These are phyloP conservation scores for Lichtheimia corymbifera DNA, from an alignment of 371 early-diverging fungal species.

Conservation along the genomic window DNA sequence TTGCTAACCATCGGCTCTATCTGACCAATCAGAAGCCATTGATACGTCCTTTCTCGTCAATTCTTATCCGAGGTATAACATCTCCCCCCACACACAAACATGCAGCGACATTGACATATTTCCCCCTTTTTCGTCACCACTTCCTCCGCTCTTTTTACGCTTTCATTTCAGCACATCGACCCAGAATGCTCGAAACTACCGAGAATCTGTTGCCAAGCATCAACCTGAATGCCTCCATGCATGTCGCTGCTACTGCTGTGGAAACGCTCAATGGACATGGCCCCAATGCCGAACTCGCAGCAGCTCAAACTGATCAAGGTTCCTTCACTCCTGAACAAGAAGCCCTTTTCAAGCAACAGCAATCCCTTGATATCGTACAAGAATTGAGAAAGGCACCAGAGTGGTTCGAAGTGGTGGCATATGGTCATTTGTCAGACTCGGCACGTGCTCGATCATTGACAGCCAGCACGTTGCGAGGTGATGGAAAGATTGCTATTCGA, in stretches of 20 bases:
- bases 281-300: slow-evolving; percentile 6
- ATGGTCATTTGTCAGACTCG: slow-evolving; percentile 36
- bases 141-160: not conserved
- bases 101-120: too few species aligned
- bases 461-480: slow-evolving; percentile 55
- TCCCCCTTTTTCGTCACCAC: not conserved
- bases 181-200: slow-evolving; percentile 3
- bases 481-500: slow-evolving; percentile 42
- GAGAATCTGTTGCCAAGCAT: slow-evolving; percentile 8
- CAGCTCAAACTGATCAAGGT: not conserved
- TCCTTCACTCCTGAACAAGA: slow-evolving; percentile 9
- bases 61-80: too few species aligned
- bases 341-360: slow-evolving; percentile 26
- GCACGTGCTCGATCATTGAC: slow-evolving; percentile 49
- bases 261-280: slow-evolving; percentile 9
- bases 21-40: too few species aligned
- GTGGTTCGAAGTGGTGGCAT: slow-evolving; percentile 45
- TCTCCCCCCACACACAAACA: too few species aligned
- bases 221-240: not conserved
- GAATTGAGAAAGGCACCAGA: slow-evolving; percentile 29
- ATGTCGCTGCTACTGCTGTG: not conserved
- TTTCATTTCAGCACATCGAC: slow-evolving; percentile 4
- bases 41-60: too few species aligned
- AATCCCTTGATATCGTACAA: slow-evolving; percentile 20
- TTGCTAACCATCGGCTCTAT: too few species aligned